phyloP scores from a whole-genome alignment of 1,284 basidiomycete species.

The Pholiota adiposa region DNA sequence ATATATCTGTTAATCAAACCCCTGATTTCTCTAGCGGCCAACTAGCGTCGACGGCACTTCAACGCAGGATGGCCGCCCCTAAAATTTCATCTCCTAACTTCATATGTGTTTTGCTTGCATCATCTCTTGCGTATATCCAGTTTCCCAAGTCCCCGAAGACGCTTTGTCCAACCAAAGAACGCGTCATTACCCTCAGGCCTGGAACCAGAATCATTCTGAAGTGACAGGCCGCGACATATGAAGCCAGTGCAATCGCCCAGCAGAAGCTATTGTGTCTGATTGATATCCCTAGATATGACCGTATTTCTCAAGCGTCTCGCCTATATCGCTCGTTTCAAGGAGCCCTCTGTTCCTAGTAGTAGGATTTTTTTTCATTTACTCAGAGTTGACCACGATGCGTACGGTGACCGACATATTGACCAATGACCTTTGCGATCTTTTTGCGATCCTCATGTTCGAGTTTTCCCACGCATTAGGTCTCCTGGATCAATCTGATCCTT shows the following conservation, averaged over 20 bases:
- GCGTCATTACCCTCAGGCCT: neutral
- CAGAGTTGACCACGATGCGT: neutral
- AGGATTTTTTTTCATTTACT: neutral
- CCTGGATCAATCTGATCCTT: neutral
- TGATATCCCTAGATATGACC: neutral
- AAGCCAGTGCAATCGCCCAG: neutral
- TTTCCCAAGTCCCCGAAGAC: neutral
- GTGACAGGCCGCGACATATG: neutral
- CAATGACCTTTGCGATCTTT: too few relatives aligned
- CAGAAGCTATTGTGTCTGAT: neutral
- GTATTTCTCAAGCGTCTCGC: neutral
- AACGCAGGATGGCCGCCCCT: neutral
- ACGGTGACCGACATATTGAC: too few relatives aligned
- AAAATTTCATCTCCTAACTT: neutral
- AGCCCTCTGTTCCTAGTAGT: neutral
- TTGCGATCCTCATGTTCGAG: constrained; percentile 6
- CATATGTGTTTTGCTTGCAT: neutral
- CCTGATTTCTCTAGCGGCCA: neutral
- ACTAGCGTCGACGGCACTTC: neutral
- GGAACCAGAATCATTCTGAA: neutral
- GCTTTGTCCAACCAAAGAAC: neutral
- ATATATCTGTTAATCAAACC: too few relatives aligned
- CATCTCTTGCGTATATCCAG: neutral
- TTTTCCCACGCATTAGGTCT: neutral
- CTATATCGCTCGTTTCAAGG: neutral